These are phyloP conservation scores for Incumbomyces delicatus DNA, from an alignment of 2,329 filamentous ascomycete species.

Conservation along the genomic window DNA sequence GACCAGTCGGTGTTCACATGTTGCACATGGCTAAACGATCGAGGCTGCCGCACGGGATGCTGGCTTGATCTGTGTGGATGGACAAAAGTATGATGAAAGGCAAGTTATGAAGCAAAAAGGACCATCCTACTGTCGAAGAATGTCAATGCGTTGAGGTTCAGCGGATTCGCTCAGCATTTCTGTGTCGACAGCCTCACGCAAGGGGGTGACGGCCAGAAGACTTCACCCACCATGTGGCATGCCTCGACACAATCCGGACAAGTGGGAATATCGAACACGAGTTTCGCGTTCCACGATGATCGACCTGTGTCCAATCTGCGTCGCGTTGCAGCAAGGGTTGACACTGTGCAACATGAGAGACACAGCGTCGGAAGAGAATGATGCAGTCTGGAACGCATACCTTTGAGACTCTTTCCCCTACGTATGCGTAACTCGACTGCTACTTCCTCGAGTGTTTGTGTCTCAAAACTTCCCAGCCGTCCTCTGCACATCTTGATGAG, in stretches of 20 bases:
- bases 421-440: no score
- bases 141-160: neutral
- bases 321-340: constrained; percentile 5
- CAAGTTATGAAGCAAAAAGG: no score
- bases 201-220: neutral
- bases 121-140: neutral
- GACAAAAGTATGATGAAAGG: neutral
- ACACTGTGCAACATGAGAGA: constrained; percentile 4
- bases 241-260: no score
- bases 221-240: no score
- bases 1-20: no score
- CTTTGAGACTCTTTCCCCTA: neutral
- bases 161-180: neutral
- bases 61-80: neutral
- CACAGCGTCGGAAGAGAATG: neutral
- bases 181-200: neutral
- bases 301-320: constrained; percentile 2
- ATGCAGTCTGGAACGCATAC: neutral
- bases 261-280: neutral
- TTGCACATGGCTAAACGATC: no score
- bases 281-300: neutral
- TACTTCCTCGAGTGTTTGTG: neutral
- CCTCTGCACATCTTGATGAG: no score
- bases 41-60: no score
- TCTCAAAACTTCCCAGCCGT: neutral